Percentiles rank a stretch among this genome's conserved stretches.
These are phyloP conservation scores for Pneumocystis sp. DNA, from an alignment of 1,139 yeast genomes.

Conservation along the genomic window DNA sequence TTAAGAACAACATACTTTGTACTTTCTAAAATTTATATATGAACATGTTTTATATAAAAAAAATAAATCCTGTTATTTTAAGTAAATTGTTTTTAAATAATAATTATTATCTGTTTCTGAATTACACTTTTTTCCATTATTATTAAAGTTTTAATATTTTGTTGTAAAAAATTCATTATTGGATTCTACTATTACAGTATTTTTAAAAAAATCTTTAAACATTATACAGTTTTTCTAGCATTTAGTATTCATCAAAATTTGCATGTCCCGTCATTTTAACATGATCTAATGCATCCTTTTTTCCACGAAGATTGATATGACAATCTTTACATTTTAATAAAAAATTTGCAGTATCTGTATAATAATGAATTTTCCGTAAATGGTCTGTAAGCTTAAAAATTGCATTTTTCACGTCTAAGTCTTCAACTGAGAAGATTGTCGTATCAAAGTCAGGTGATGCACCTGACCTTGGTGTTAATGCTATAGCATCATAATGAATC, in stretches of 20 bases:
- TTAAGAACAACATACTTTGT: constrained; percentile 29
- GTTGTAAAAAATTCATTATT: not conserved
- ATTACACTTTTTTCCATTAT: constrained; percentile 45
- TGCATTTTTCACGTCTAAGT: constrained; percentile 26
- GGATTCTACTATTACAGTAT: constrained; percentile 29
- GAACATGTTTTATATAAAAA: not conserved
- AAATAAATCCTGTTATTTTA: not conserved
- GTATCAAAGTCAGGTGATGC: constrained; percentile 25
- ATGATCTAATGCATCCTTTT: constrained; percentile 51
- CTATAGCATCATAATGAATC: constrained; percentile 59
- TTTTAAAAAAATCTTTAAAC: constrained; percentile 41
- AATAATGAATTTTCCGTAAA: constrained; percentile 41
- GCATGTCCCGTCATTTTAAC: constrained; percentile 51
- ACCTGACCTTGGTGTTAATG: constrained; percentile 26
- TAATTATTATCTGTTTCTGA: constrained; percentile 37
- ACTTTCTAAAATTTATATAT: not conserved
- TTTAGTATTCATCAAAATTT: constrained; percentile 47
- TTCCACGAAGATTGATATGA: constrained; percentile 41
- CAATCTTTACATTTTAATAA: constrained; percentile 47
- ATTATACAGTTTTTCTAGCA: constrained; percentile 45
- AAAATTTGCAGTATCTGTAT: constrained; percentile 54
- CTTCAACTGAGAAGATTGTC: constrained; percentile 29
- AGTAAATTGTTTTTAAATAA: not conserved
- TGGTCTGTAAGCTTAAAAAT: constrained; percentile 31
- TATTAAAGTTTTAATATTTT: constrained; percentile 24